Base-by-base conservation (phyloP, 2,329 filamentous ascomycete genomes). In the Ascochyta fabae region DNA sequence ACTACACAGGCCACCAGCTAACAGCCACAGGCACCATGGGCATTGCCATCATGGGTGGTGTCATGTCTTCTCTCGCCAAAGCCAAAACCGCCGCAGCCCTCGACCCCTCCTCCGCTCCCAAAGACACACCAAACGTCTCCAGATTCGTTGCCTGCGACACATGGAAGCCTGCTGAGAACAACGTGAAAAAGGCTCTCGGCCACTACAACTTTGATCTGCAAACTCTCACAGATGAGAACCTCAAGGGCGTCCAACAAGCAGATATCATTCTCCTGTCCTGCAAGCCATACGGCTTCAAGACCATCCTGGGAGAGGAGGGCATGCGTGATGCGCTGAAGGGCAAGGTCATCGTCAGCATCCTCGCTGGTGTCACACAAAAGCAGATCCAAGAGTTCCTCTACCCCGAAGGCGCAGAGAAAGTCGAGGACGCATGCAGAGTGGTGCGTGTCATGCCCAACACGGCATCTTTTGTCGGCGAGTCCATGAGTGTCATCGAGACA, bases 361-460 rank as follows among this genome's bases (percentile, higher is more conserved):
- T 89, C 58, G 91, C 91, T 4, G 92, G 92, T 53, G 85, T 95
- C 22, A 86, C 88, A 2, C 84, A 86, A 15, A 75, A 84, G 44
- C 86, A 92, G 67, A 86, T 96, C 60, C 84, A 88, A 68, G 77
- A 78, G 15, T 83, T 85, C 29, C 76, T 94, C 12, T 87, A 90
- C 67, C 71, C 71, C 0, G 82, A 83, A 24, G 77, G 79, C 9
- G 76, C 82, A 19, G 58, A 59, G 9, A 67, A 66, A 35, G 79
- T 81, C 34, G 66, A 66, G n/a, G 75, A 77, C 35, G 64, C 65
- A n/a, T 89, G 85, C 75, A 80, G 84, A 38, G 82, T 95, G 40
- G 87, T 96, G 4, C 83, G 91, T 29, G 91, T 89, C 50, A 92
- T 96, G 85, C 91, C 91, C 65, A 96, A 96, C 79, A 93, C 90